Base-by-base conservation (phyloP, 2,329 filamentous ascomycete species). In the Didymella exigua region DNA sequence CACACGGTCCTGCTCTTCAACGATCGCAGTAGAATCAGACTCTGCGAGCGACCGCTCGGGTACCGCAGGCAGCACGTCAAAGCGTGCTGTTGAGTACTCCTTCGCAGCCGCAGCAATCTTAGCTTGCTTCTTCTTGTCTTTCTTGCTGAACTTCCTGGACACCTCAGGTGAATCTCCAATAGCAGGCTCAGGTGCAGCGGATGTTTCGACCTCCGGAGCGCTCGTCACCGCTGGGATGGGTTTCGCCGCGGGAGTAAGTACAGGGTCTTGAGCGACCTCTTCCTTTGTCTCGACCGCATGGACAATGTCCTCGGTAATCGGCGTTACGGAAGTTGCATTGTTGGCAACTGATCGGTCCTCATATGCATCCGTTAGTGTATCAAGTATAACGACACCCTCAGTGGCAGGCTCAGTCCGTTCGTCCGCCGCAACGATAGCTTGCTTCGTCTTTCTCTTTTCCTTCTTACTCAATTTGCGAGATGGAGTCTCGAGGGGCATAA, bases 91-190 rank as follows among this genome's bases (percentile, higher is more conserved):
- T 4, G 29, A 18, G 1, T 31, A 10, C 9, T 48, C 37, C 8
- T 19, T 26, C 6, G 24, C n/a, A 16, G 43, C 37, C 24, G 43
- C 24, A 26, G 24, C 24, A 42, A 43, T 13, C 19, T 26, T 48
- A 19, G 29, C 40, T 10, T 49, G 51, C 56, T 79, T 78, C 43
- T 76, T 77, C 66, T 78, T 79, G 21, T 69, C 65, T 45, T 69
- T 67, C 46, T 69, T 68, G 54, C 61, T 69, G 5, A 62, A 56
- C 46, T 65, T 63, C 40, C 54, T 60, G 24, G 60, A 58, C 5
- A 55, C 37, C 21, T 37, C 50, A 16, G 59, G 48, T 8, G 34
- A 23, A 16, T 66, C 56, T 33, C 64, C 60, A 1, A 54, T 18
- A 8, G 23, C 3, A 5, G 36, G 14, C n/a, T 59, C 44, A 26